These are phyloP conservation scores for Cystobasidium ongulense DNA, from an alignment of 768 basidiomycete genomes.

Conservation along the genomic window DNA sequence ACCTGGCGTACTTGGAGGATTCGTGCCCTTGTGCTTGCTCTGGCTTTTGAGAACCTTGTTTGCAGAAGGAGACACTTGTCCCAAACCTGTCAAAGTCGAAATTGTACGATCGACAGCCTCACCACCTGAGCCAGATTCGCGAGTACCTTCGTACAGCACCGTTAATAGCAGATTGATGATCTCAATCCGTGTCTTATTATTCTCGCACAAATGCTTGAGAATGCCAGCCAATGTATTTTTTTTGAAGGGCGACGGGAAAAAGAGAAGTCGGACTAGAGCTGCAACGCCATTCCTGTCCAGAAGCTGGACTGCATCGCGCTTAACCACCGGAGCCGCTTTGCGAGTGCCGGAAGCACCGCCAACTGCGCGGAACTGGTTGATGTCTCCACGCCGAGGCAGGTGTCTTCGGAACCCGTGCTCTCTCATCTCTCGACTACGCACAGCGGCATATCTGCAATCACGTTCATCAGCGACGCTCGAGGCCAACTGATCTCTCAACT, in stretches of 20 bases:
- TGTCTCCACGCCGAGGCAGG: neutral
- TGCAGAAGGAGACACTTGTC: conserved; percentile 41
- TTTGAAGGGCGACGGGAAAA: conserved; percentile 86
- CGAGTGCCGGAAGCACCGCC: neutral
- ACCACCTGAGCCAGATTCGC: conserved; percentile 67
- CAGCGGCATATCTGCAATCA: neutral
- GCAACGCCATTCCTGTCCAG: conserved; percentile 84
- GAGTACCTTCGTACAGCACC: conserved; percentile 88
- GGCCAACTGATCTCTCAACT: neutral
- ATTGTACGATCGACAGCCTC: conserved; percentile 71
- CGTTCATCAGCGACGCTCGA: neutral
- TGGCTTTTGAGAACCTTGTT: conserved; percentile 58
- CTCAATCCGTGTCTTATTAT: conserved; percentile 78
- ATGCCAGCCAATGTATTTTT: conserved; percentile 79
- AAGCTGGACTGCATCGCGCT: conserved; percentile 85
- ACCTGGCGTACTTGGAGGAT: neutral
- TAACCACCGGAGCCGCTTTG: conserved; percentile 43
- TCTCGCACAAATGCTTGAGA: conserved; percentile 91
- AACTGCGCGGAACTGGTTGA: neutral
- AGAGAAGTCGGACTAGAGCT: conserved; percentile 79
- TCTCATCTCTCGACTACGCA: conserved; percentile 19
- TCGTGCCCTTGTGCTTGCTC: conserved; percentile 38
- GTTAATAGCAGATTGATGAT: conserved; percentile 88
- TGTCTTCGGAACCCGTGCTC: neutral
- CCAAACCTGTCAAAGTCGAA: conserved; percentile 62